Evolutionary conservation across 202 grass and related monocot species (phyloP).

Genomic region (Bolboschoenoplectus hybrid): DNA sequence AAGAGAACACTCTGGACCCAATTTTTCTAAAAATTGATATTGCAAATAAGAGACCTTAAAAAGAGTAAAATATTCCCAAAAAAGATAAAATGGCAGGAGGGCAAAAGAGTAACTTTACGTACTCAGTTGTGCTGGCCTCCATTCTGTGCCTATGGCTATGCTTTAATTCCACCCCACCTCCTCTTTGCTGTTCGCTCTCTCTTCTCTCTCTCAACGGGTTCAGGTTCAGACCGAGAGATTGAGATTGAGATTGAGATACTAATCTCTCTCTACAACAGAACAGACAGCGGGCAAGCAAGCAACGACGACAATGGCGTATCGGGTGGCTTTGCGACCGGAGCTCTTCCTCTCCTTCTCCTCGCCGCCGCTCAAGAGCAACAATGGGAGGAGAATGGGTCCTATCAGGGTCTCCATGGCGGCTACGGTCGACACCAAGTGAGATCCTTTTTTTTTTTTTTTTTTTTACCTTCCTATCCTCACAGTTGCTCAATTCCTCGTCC

Average conservation of each 20-base stretch:
- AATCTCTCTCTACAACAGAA: background rate
- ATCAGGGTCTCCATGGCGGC: constrained; percentile 46
- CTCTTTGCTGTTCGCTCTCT: constrained; percentile 1
- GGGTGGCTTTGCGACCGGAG: constrained; percentile 39
- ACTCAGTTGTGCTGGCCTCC: background rate
- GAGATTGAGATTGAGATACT: background rate
- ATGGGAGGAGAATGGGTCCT: constrained; percentile 28
- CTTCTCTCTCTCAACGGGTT: constrained; percentile 11
- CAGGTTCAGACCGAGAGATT: too few relatives aligned
- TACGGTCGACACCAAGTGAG: constrained; percentile 44
- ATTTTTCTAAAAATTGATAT: too few relatives aligned
- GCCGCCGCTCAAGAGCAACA: constrained; percentile 25
- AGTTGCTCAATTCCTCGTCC: background rate
- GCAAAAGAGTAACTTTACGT: constrained; percentile 14
- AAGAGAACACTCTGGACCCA: background rate
- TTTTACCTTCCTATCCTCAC: background rate
- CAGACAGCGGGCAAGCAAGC: background rate
- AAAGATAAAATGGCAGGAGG: background rate
- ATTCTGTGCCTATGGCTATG: background rate
- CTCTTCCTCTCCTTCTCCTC: constrained; percentile 33
- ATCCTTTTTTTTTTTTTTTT: background rate
- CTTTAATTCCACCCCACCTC: constrained; percentile 19
- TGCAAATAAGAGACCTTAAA: background rate
- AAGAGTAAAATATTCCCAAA: background rate
- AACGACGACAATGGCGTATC: constrained; percentile 36